phyloP scores from a whole-genome alignment of 2,329 filamentous ascomycete genomes.

The Mycosphaerella sp. region DNA sequence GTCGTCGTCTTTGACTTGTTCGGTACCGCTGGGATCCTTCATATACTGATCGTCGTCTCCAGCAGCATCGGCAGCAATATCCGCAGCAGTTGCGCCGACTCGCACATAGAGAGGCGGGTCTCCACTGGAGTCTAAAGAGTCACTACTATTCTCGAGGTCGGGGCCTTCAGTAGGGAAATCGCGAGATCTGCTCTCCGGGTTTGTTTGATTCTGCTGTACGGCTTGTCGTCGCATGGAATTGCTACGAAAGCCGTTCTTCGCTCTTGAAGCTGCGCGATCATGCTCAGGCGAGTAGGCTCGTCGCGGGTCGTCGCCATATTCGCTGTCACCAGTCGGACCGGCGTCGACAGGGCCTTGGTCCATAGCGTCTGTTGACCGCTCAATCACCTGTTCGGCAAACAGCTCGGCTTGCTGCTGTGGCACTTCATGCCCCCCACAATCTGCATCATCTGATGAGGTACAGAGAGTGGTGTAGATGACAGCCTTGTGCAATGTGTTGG shows the following conservation, averaged over 20 bases:
- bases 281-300: constrained; percentile 19
- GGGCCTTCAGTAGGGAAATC: neutral
- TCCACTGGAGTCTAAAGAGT: constrained; percentile 11
- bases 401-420: constrained; percentile 10
- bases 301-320: constrained; percentile 21
- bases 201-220: constrained; percentile 4
- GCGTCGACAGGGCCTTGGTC: constrained; percentile 31
- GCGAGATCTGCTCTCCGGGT: constrained; percentile 4
- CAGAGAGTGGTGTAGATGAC: neutral
- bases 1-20: constrained; percentile 17
- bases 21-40: constrained; percentile 11
- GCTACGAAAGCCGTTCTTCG: constrained; percentile 4
- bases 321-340: constrained; percentile 23
- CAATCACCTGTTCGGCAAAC: constrained; percentile 4
- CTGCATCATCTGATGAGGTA: neutral
- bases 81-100: constrained; percentile 28
- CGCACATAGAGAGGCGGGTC: constrained; percentile 25
- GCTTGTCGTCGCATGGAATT: constrained; percentile 7
- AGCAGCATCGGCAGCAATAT: constrained; percentile 22
- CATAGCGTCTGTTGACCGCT: constrained; percentile 17
- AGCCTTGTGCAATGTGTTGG: neutral
- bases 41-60: constrained; percentile 24
- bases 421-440: constrained; percentile 5
- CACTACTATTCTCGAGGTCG: constrained; percentile 8
- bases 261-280: constrained; percentile 11